Percentiles rank a stretch among this genome's conserved stretches.
phyloP scores from a whole-genome alignment of 2,329 filamentous ascomycete species.

The Cladosporium sp. region DNA sequence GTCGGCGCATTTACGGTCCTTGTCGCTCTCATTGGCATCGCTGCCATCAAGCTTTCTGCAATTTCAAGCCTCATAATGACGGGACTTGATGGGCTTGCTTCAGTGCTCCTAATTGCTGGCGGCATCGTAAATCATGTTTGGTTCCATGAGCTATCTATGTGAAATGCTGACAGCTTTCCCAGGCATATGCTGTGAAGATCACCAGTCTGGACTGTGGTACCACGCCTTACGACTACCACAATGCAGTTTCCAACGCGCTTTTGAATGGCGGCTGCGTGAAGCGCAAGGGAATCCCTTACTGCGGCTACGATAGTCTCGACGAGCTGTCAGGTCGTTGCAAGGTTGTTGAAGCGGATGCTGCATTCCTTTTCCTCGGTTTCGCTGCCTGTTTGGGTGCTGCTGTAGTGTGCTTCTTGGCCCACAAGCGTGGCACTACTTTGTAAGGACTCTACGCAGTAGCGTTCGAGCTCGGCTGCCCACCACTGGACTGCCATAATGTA shows the following conservation, averaged over 20 bases:
- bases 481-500: neutral
- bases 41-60: slow-evolving; percentile 19
- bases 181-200: slow-evolving; percentile 22
- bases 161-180: neutral
- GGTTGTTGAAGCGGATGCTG: slow-evolving; percentile 20
- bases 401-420: slow-evolving; percentile 13
- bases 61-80: slow-evolving; percentile 19
- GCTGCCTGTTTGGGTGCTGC: slow-evolving; percentile 15
- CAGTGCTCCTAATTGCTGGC: slow-evolving; percentile 22
- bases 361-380: slow-evolving; percentile 24
- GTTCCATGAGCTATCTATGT: neutral
- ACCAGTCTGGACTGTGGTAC: slow-evolving; percentile 16
- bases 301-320: neutral
- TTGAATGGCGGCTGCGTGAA: slow-evolving; percentile 20
- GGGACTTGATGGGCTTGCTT: slow-evolving; percentile 20
- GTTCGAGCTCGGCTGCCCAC: no score
- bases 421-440: slow-evolving; percentile 7
- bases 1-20: slow-evolving; percentile 23
- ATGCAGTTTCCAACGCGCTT: slow-evolving; percentile 12
- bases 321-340: slow-evolving; percentile 18
- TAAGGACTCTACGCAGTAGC: neutral
- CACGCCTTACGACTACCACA: neutral
- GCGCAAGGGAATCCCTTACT: neutral
- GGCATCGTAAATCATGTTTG: slow-evolving; percentile 23
- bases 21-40: slow-evolving; percentile 21